Percentiles rank a stretch among this genome's conserved stretches.
Evolutionary conservation across 2,329 filamentous ascomycete species (phyloP).

Genomic region (Colletotrichum limetticola): DNA sequence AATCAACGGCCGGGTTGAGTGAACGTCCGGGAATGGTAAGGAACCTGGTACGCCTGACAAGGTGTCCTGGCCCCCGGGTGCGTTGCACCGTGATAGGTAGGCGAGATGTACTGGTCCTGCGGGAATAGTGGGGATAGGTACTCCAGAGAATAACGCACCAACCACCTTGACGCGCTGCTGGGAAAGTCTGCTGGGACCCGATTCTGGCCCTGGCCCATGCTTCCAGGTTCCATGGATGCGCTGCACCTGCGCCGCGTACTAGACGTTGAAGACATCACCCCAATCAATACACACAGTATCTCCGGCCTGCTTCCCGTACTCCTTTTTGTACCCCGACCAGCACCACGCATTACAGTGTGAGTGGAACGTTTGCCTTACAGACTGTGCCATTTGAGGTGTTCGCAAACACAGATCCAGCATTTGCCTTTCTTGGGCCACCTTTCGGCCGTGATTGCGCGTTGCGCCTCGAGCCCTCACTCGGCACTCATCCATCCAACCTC

Average conservation of each 20-base stretch:
- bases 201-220: constrained; percentile 9
- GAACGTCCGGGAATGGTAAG: not conserved
- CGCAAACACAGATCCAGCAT: constrained; percentile 20
- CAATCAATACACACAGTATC: not conserved
- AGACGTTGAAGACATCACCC: not conserved
- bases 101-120: not conserved
- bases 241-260: not conserved
- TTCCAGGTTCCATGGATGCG: no score
- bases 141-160: not conserved
- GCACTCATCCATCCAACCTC: not conserved
- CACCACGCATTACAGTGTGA: constrained; percentile 12
- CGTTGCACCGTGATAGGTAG: not conserved
- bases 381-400: not conserved
- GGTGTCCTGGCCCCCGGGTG: not conserved
- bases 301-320: not conserved
- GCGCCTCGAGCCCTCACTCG: not conserved
- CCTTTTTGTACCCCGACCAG: constrained; percentile 6
- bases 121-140: not conserved
- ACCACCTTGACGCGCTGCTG: constrained; percentile 12
- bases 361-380: constrained; percentile 15
- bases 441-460: not conserved
- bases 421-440: not conserved
- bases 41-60: not conserved
- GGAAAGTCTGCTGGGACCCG: constrained; percentile 8
- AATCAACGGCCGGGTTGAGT: not conserved